Evolutionary conservation across 495 filamentous ascomycete species (phyloP).

Genomic region (Letharia lupina): DNA sequence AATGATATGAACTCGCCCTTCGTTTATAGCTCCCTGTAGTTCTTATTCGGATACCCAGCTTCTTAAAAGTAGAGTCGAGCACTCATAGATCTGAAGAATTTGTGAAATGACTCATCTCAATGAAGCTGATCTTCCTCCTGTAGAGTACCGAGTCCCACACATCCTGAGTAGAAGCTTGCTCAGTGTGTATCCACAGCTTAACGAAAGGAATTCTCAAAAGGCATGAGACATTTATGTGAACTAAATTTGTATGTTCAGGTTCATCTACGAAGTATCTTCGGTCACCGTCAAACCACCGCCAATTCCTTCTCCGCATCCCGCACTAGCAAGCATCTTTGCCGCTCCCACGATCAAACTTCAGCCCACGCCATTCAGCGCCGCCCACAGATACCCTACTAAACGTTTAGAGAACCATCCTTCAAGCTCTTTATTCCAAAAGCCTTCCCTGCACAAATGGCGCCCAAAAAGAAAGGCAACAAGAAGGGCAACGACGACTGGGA

Average conservation of each 20-base stretch:
- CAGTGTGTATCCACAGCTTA: background rate
- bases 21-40: conserved; percentile 2
- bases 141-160: background rate
- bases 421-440: too few relatives aligned
- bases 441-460: conserved; percentile 51
- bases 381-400: background rate
- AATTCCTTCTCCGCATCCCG: conserved; percentile 5
- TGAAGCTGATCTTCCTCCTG: background rate
- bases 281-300: background rate
- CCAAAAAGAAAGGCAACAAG: conserved; percentile 90
- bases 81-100: background rate
- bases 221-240: background rate
- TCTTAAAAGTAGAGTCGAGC: background rate
- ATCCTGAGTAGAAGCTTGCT: background rate
- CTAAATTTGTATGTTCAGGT: background rate
- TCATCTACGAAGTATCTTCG: background rate
- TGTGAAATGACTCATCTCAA: background rate
- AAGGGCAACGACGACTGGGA: conserved; percentile 92
- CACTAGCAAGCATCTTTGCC: conserved; percentile 13
- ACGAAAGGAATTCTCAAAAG: background rate
- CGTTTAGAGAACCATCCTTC: background rate
- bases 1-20: background rate
- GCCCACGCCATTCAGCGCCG: background rate
- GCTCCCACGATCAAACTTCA: background rate
- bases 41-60: conserved; percentile 2